These are phyloP conservation scores for Ophiostoma australiae DNA, from an alignment of 2,329 filamentous ascomycete genomes.

Conservation along the genomic window DNA sequence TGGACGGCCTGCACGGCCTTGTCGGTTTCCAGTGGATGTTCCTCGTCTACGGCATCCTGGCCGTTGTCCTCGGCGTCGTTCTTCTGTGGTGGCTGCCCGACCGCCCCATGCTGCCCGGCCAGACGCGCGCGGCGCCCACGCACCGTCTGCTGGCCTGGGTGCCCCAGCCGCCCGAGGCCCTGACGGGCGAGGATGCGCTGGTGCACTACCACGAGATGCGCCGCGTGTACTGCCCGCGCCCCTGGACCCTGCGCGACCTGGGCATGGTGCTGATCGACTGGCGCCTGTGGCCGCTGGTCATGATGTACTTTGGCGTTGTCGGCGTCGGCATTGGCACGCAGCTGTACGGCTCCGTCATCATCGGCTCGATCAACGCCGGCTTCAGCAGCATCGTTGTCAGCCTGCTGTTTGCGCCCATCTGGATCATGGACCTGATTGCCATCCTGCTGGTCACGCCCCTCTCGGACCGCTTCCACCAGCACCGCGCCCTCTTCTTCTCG, in stretches of 20 bases:
- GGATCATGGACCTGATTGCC: slow-evolving; percentile 89
- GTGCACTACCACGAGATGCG: slow-evolving; percentile 80
- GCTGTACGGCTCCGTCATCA: slow-evolving; percentile 82
- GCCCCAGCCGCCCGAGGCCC: slow-evolving; percentile 63
- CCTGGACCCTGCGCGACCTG: slow-evolving; percentile 70
- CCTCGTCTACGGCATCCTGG: slow-evolving; percentile 74
- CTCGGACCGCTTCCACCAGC: slow-evolving; percentile 78
- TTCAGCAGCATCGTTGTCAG: slow-evolving; percentile 72
- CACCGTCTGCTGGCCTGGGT: slow-evolving; percentile 57
- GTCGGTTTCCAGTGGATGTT: slow-evolving; percentile 94
- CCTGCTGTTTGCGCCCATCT: slow-evolving; percentile 83
- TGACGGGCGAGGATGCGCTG: slow-evolving; percentile 70
- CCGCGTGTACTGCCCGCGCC: slow-evolving; percentile 69
- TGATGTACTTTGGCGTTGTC: slow-evolving; percentile 96
- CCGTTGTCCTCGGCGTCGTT: slow-evolving; percentile 63
- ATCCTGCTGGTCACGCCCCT: slow-evolving; percentile 81
- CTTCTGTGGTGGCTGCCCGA: slow-evolving; percentile 91
- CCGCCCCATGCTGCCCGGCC: slow-evolving; percentile 69
- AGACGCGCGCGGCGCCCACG: slow-evolving; percentile 42
- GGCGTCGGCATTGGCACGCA: slow-evolving; percentile 88
- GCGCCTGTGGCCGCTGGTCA: slow-evolving; percentile 76
- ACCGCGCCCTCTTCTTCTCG: slow-evolving; percentile 77
- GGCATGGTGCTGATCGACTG: slow-evolving; percentile 70
- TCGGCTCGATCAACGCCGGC: slow-evolving; percentile 67
- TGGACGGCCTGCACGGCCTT: slow-evolving; percentile 72